Evolutionary conservation across 2,329 filamentous ascomycete species (phyloP).

Genomic region (Metarhizium rileyi): DNA sequence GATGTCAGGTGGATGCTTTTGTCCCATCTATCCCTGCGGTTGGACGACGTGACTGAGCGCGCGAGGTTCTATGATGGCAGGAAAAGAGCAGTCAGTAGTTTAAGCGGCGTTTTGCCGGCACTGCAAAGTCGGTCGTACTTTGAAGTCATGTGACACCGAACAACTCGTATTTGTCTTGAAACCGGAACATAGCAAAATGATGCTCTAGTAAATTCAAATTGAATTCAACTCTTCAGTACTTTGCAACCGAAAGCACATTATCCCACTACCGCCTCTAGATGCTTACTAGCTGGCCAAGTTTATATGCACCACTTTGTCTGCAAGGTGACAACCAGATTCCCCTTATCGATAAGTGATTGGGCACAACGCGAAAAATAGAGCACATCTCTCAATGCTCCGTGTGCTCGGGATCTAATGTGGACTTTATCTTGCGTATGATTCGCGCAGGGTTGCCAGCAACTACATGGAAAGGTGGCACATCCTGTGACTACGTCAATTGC

Average conservation of each 20-base stretch:
- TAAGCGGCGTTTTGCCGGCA: constrained; percentile 9
- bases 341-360: no score
- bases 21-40: neutral
- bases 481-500: constrained; percentile 21
- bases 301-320: no score
- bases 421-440: constrained; percentile 4
- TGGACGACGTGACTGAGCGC: neutral
- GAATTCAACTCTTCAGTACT: no score
- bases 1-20: neutral
- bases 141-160: constrained; percentile 6
- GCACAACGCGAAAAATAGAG: no score
- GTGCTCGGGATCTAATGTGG: neutral
- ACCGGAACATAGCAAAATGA: no score
- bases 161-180: neutral
- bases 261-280: no score
- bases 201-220: no score
- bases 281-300: no score
- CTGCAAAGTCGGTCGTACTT: neutral
- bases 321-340: no score
- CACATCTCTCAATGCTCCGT: neutral
- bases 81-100: neutral
- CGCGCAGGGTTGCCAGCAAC: constrained; percentile 18
- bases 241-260: no score
- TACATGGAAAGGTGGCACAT: constrained; percentile 19
- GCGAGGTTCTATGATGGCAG: neutral